These are phyloP conservation scores for Ceratocystis lukuohia DNA, from an alignment of 2,329 filamentous ascomycete genomes.

Conservation along the genomic window DNA sequence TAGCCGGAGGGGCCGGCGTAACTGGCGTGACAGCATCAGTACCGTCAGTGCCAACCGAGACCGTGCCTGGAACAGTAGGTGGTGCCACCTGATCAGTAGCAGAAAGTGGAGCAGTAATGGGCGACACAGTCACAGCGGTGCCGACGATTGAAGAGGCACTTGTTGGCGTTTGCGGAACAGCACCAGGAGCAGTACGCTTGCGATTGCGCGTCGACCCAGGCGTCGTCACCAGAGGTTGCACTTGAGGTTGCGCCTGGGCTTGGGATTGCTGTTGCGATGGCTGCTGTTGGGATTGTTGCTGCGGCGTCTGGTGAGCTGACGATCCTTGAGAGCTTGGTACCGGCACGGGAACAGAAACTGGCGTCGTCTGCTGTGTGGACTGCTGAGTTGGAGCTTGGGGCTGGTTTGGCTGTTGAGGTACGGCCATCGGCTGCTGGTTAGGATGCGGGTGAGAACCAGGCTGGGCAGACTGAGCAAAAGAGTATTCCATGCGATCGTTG, in stretches of 20 bases:
- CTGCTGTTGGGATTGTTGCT: conserved; percentile 25
- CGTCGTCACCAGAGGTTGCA: conserved; percentile 20
- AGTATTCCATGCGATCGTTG: conserved; percentile 33
- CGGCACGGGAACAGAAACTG: conserved; percentile 8
- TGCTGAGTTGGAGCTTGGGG: neutral
- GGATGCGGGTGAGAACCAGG: conserved; percentile 30
- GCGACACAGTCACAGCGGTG: conserved; percentile 26
- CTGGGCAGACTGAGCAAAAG: conserved; percentile 29
- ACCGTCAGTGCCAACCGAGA: neutral
- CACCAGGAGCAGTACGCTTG: conserved; percentile 31
- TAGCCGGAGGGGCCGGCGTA: conserved; percentile 33
- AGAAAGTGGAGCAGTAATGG: conserved; percentile 25
- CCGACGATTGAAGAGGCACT: conserved; percentile 23
- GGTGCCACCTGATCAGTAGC: conserved; percentile 22
- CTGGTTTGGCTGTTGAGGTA: conserved; percentile 25
- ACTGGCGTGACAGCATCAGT: conserved; percentile 17
- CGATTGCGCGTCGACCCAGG: conserved; percentile 26
- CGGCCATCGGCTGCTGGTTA: conserved; percentile 33
- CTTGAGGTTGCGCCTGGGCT: conserved; percentile 23
- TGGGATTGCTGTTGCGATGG: conserved; percentile 27
- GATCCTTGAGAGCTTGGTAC: conserved; percentile 24
- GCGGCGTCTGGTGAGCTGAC: conserved; percentile 16
- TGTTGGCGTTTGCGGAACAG: conserved; percentile 24
- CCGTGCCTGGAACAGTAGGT: conserved; percentile 25
- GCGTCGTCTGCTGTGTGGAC: neutral